These are phyloP conservation scores for Phragmites australis DNA, from an alignment of 176 grass and related monocot genomes.

Conservation along the genomic window DNA sequence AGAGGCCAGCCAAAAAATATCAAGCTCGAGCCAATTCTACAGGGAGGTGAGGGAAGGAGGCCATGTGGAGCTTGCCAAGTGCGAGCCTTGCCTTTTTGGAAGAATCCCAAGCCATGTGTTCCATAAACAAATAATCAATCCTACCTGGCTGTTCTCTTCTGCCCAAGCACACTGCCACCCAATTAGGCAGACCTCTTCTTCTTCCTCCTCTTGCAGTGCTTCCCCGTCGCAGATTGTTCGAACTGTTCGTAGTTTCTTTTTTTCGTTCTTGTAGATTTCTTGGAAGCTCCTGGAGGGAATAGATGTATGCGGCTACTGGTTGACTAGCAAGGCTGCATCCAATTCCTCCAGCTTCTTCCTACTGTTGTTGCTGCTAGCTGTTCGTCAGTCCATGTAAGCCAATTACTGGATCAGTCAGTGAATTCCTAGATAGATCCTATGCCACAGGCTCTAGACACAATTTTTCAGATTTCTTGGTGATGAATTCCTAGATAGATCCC, in stretches of 20 bases:
- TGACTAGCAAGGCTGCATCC: constrained; percentile 9
- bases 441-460: no score
- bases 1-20: not conserved
- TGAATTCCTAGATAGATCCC: no score
- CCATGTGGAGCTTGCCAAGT: constrained; percentile 43
- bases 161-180: no score
- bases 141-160: not conserved
- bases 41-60: not conserved
- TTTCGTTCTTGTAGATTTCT: not conserved
- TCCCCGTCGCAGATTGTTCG: not conserved
- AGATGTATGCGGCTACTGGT: not conserved
- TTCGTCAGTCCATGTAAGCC: not conserved
- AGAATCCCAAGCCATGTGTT: constrained; percentile 20
- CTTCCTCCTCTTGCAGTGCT: not conserved
- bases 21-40: not conserved
- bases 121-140: constrained; percentile 4
- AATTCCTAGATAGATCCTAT: not conserved
- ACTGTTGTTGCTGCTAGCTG: not conserved
- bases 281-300: not conserved
- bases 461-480: no score
- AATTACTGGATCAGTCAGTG: not conserved
- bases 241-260: not conserved
- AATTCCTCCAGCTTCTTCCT: not conserved
- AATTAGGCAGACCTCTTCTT: no score
- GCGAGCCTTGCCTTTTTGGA: not conserved